Evolutionary conservation across 2,329 filamentous ascomycete genomes (phyloP).

Genomic region (Calycina marina): DNA sequence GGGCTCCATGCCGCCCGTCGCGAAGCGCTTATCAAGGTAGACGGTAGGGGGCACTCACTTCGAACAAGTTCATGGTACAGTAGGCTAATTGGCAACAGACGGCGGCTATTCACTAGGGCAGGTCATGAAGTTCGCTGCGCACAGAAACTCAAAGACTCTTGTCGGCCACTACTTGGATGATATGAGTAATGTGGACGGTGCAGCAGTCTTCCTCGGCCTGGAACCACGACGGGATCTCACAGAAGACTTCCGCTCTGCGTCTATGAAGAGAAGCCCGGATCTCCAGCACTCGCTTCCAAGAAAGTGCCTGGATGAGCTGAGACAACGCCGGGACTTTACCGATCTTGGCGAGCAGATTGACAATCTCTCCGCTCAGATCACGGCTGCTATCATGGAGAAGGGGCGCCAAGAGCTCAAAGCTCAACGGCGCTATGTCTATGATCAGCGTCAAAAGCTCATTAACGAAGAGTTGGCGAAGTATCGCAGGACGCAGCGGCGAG

Average conservation of each 20-base stretch:
- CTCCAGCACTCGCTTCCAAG: conserved; percentile 5
- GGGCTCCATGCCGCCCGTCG: conserved; percentile 4
- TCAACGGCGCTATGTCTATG: conserved; percentile 4
- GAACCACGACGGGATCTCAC: conserved; percentile 4
- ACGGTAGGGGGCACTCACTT: conserved; percentile 5
- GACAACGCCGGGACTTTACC: conserved; percentile 1
- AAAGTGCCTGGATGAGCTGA: conserved; percentile 5
- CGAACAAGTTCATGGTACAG: conserved; percentile 4
- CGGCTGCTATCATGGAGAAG: conserved; percentile 2
- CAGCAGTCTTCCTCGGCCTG: conserved; percentile 5
- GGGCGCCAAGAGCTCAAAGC: conserved; percentile 5
- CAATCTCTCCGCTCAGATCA: conserved; percentile 2
- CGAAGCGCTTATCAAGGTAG: conserved; percentile 9
- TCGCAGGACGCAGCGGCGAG: neutral
- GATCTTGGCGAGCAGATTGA: conserved; percentile 5
- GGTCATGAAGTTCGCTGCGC: conserved; percentile 6
- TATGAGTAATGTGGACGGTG: conserved; percentile 7
- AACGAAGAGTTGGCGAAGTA: conserved; percentile 5
- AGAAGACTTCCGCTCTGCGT: conserved; percentile 6
- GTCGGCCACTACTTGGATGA: conserved; percentile 7
- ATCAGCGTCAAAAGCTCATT: conserved; percentile 6
- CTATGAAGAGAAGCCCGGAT: conserved; percentile 8
- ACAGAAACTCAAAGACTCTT: conserved; percentile 8
- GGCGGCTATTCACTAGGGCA: conserved; percentile 7
- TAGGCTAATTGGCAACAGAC: conserved; percentile 8